Conservation (phyloP, 148 eudicot species). For the Chenopodium suecicum region DNA sequence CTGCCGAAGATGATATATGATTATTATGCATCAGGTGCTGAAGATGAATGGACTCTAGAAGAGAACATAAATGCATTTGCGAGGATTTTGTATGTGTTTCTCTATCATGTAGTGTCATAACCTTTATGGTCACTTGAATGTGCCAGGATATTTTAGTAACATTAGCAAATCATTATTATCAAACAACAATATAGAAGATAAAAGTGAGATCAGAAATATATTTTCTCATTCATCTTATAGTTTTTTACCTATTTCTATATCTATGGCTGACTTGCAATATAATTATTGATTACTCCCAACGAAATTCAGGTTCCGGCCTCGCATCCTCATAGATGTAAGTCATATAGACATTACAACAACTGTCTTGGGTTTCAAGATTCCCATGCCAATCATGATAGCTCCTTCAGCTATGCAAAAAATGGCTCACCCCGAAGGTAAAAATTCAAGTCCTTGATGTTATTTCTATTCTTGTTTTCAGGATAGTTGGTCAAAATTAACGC, state of each 20-base stretch:
- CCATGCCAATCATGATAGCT: conserved; percentile 97
- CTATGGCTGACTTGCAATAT: not conserved
- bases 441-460: not conserved
- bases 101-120: not conserved
- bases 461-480: not conserved
- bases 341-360: conserved; percentile 61
- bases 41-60: conserved; percentile 87
- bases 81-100: conserved; percentile 58
- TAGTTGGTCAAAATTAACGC: not conserved
- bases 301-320: conserved; percentile 67
- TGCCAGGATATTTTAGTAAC: not conserved
- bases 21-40: conserved; percentile 87
- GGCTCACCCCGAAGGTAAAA: conserved; percentile 89
- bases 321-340: conserved; percentile 81
- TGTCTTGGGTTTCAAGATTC: conserved; percentile 70
- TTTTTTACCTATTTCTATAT: no score
- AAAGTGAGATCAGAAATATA: no score
- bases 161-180: not conserved
- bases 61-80: conserved; percentile 78
- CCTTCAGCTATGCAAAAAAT: conserved; percentile 88
- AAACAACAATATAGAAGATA: not conserved
- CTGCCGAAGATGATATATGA: conserved; percentile 89
- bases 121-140: not conserved
- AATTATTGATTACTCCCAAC: not conserved
- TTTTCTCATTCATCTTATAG: no score